phyloP scores from a whole-genome alignment of 2,329 filamentous ascomycete species.

The Neurospora sp. region DNA sequence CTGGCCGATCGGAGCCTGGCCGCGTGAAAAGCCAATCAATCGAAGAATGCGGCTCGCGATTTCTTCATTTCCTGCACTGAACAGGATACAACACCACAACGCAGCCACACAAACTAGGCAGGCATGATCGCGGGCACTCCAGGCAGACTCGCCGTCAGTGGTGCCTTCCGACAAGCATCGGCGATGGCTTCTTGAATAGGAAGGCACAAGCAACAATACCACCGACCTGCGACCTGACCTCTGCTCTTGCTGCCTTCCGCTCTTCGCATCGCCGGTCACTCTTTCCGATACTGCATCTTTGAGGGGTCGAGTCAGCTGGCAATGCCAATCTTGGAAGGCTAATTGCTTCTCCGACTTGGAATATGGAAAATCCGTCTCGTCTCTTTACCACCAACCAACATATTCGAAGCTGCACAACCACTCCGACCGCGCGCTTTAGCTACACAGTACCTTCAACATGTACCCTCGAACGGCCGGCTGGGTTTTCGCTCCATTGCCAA shows the following conservation, averaged over 20 bases:
- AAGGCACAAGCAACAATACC: not conserved
- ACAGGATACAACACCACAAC: not conserved
- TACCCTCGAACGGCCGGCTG: not conserved
- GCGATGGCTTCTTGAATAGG: not conserved
- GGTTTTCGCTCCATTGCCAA: not conserved
- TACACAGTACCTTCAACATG: not conserved
- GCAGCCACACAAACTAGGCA: not conserved
- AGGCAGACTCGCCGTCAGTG: not conserved
- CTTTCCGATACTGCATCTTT: not conserved
- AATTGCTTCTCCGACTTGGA: not conserved
- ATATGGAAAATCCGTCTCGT: not conserved
- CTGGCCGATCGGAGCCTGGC: not conserved
- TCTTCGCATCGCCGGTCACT: not conserved
- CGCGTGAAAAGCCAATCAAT: not conserved
- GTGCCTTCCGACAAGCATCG: not conserved
- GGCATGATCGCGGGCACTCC: not conserved
- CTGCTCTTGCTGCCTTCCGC: not conserved
- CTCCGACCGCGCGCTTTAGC: not conserved
- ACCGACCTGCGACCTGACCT: not conserved
- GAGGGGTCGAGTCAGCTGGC: not conserved
- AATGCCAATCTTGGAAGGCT: not conserved
- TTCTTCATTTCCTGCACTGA: not conserved
- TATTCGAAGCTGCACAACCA: not conserved
- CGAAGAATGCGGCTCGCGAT: not conserved
- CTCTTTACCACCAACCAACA: not conserved